These are phyloP conservation scores for Neurospora sp. DNA, from an alignment of 495 filamentous ascomycete species.

Conservation along the genomic window DNA sequence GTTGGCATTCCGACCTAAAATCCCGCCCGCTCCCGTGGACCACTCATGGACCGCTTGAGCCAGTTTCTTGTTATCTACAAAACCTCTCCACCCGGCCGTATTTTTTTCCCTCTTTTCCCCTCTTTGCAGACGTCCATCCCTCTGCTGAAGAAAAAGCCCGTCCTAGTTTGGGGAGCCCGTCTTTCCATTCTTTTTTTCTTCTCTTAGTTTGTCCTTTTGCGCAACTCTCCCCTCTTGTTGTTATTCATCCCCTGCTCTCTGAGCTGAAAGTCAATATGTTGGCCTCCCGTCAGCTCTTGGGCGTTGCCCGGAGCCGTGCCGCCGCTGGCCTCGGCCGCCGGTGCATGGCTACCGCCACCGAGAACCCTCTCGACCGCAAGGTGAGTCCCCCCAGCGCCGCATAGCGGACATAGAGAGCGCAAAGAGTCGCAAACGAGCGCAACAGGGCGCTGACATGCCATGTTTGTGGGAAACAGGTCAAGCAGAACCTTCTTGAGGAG, in stretches of 20 bases:
- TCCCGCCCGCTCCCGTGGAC: conserved; percentile 16
- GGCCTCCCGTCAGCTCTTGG: conserved; percentile 44
- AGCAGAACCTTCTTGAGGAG: conserved; percentile 48
- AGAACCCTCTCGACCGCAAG: conserved; percentile 45
- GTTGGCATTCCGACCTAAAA: conserved; percentile 23
- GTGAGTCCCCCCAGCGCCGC: conserved; percentile 15
- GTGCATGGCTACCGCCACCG: conserved; percentile 44
- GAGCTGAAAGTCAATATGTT: conserved; percentile 39
- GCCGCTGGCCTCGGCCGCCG: conserved; percentile 37
- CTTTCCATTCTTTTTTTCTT: conserved; percentile 4
- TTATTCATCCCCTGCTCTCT: conserved; percentile 10
- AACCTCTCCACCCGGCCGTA: conserved; percentile 20
- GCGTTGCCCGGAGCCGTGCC: conserved; percentile 41
- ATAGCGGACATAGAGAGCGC: background rate
- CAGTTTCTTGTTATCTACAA: conserved; percentile 11
- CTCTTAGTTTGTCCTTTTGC: conserved; percentile 14
- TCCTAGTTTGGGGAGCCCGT: conserved; percentile 4
- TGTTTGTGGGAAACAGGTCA: conserved; percentile 29
- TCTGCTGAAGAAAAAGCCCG: conserved; percentile 3
- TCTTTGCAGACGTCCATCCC: conserved; percentile 1
- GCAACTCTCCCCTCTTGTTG: conserved; percentile 26
- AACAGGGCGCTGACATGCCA: background rate
- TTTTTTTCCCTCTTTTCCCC: conserved; percentile 15
- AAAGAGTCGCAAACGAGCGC: background rate
- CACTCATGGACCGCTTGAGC: background rate